phyloP scores from a whole-genome alignment of 495 filamentous ascomycete species.

The Xylona heveae region DNA sequence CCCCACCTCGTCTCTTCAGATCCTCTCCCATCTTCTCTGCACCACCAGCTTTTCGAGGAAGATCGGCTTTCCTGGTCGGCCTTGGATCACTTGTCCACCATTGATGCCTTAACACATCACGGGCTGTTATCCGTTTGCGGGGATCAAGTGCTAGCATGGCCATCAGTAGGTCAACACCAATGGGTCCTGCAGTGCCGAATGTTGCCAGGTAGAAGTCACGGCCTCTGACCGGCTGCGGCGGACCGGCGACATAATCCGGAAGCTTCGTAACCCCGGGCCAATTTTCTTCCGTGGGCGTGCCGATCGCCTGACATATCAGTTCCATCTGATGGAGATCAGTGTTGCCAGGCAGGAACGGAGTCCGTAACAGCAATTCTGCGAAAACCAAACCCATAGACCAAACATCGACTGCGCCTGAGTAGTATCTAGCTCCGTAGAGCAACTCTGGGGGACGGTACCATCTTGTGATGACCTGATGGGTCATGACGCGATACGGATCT shows the following conservation, averaged over 20 bases:
- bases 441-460: constrained; percentile 96
- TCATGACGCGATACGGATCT: constrained; percentile 79
- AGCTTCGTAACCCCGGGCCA: constrained; percentile 84
- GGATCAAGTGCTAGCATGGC: constrained; percentile 75
- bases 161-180: constrained; percentile 74
- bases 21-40: constrained; percentile 63
- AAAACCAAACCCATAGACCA: constrained; percentile 93
- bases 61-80: constrained; percentile 63
- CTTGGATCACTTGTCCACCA: constrained; percentile 76
- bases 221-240: constrained; percentile 36
- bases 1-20: constrained; percentile 57
- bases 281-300: constrained; percentile 80
- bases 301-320: constrained; percentile 64
- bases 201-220: constrained; percentile 43
- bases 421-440: constrained; percentile 71
- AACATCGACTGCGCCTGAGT: constrained; percentile 77
- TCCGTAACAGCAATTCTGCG: constrained; percentile 68
- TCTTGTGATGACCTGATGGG: constrained; percentile 80
- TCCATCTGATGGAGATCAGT: constrained; percentile 62
- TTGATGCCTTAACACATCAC: constrained; percentile 52
- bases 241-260: constrained; percentile 44
- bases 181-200: constrained; percentile 57
- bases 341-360: constrained; percentile 59
- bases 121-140: constrained; percentile 52
- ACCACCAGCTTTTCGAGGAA: constrained; percentile 49